These are phyloP conservation scores for Wickerhamomyces subpelliculosus DNA, from an alignment of 805 yeast genomes.

Conservation along the genomic window DNA sequence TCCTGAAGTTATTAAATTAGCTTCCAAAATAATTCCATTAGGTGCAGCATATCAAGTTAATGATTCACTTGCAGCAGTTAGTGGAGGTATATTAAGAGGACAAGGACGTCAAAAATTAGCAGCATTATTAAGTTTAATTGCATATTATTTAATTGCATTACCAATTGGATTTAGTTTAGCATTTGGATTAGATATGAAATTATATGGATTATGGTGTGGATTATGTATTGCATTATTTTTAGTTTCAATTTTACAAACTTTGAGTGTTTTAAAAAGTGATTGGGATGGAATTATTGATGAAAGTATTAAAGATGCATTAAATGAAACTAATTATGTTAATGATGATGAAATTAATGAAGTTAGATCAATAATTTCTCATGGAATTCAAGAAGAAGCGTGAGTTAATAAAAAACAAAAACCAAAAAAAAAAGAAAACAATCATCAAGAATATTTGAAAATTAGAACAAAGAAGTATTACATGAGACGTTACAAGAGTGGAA, in stretches of 20 bases:
- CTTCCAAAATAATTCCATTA: constrained; percentile 49
- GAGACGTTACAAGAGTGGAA: too few relatives aligned
- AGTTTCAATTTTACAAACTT: constrained; percentile 39
- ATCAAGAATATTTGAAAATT: too few relatives aligned
- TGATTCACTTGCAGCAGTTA: constrained; percentile 63
- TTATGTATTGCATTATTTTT: constrained; percentile 44
- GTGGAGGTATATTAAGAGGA: constrained; percentile 73
- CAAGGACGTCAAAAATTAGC: constrained; percentile 69
- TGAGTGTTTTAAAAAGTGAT: constrained; percentile 28
- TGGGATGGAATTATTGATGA: constrained; percentile 41
- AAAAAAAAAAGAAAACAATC: too few relatives aligned
- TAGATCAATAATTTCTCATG: constrained; percentile 16
- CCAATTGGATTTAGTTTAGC: constrained; percentile 50
- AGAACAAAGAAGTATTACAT: too few relatives aligned
- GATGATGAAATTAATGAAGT: constrained; percentile 9
- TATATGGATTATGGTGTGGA: constrained; percentile 60
- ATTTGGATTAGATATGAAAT: constrained; percentile 38
- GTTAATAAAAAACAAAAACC: too few relatives aligned
- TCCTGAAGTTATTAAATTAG: constrained; percentile 43
- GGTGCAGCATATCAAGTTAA: constrained; percentile 64
- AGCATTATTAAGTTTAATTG: constrained; percentile 47
- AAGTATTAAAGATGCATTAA: constrained; percentile 33
- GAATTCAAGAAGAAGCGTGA: constrained; percentile 1
- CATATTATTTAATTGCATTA: constrained; percentile 53
- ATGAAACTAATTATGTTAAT: constrained; percentile 10